Percentiles rank a stretch among this genome's conserved stretches.
These are phyloP conservation scores for Diaporthe helianthi DNA, from an alignment of 2,329 filamentous ascomycete genomes.

Conservation along the genomic window DNA sequence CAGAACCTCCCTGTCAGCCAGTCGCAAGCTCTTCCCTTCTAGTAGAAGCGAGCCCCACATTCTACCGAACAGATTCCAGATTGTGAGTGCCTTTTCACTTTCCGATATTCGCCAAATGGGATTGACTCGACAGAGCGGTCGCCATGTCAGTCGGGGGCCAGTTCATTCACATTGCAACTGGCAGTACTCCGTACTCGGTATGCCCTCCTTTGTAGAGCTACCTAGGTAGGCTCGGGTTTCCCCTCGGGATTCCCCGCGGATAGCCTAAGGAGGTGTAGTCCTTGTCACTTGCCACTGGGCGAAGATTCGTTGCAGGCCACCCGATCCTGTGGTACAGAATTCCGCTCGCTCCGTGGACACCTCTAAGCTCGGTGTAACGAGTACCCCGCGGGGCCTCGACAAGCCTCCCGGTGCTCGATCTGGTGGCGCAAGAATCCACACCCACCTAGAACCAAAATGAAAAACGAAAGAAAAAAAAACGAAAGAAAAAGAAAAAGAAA, in stretches of 20 bases:
- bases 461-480: too few relatives aligned
- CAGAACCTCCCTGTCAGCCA: conserved; percentile 22
- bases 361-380: neutral
- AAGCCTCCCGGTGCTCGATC: neutral
- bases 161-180: neutral
- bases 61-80: conserved; percentile 11
- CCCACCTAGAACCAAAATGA: neutral
- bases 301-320: neutral
- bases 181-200: neutral
- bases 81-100: neutral
- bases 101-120: neutral
- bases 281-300: neutral
- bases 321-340: neutral
- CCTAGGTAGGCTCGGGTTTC: too few relatives aligned
- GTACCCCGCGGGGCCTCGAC: neutral
- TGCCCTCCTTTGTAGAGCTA: neutral
- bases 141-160: neutral
- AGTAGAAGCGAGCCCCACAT: conserved; percentile 30
- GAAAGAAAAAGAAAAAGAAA: too few relatives aligned
- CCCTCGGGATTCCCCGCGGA: neutral
- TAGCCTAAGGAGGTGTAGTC: neutral
- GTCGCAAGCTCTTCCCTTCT: conserved; percentile 37
- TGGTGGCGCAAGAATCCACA: neutral
- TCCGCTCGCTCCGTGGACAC: neutral
- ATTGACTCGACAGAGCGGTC: neutral